Base-by-base conservation (phyloP, 768 basidiomycete genomes). In the Mycena galopus region DNA sequence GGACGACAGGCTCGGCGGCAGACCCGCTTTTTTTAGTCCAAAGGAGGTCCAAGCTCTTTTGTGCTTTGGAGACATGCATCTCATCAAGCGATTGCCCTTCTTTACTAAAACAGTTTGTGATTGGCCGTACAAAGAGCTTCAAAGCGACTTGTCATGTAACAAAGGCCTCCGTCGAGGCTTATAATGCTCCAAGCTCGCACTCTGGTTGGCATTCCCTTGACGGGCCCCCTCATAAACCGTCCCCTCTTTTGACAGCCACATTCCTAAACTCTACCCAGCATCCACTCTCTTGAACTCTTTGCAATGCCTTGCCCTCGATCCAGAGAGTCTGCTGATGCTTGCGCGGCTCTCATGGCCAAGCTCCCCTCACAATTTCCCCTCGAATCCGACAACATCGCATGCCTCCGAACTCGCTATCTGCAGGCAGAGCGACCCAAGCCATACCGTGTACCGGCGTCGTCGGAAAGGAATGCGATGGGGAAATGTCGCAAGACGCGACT, bases 271-370 rank as follows among this genome's bases (percentile, higher is more conserved):
- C 25, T 9, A 30, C 63, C 32, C 12, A 25, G 23, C 44, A 19
- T 42, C 19, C 50, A 16, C 27, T 33, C 10, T 42, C 23, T 42
- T 58, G 12, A 32, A 21, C 33, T 14, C 61, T 55, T 37, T 53
- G 50, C 21, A 51, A 67, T 68, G 71, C 71, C 29, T 14, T 16
- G 12, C 39, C 65, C 71, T n/a, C 65, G 35, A 17, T 61, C 14
- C 21, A 58, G 21, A 14, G 71, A 72, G 56, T 33, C 71, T 33
- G 56, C 71, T 9, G 71, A 72, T 42, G 71, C 71, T 29, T 61
- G 71, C 2, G 55, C 66, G 14, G 71, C 71, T 25, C 66, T 72
- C n/a, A 67, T 72, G 71, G 55, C 60, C 32, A 67, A 53, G 11
- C 14, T 71, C 6, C 32, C 47, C 27, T 55, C 55, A 10, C 33